Evolutionary conservation across 2,329 filamentous ascomycete genomes (phyloP).

Genomic region (Aspergillus sp.): DNA sequence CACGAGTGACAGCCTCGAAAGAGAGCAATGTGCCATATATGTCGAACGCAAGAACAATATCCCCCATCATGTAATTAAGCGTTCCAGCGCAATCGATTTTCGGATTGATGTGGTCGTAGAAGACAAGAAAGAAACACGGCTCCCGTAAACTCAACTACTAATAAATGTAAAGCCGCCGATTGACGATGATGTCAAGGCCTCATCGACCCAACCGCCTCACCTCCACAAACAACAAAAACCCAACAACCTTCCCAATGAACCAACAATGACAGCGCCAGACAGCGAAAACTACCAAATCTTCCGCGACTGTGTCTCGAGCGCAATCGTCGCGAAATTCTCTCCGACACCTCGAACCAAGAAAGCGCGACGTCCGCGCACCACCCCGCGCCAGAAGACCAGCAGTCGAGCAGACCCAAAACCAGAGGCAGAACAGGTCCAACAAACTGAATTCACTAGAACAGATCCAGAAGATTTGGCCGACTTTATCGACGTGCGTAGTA

Average conservation of each 20-base stretch:
- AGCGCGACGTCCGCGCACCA: constrained; percentile 20
- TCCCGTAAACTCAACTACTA: too few species aligned
- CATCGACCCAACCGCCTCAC: background rate
- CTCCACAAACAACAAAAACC: background rate
- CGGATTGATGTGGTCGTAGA: too few species aligned
- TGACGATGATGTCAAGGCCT: constrained; percentile 5
- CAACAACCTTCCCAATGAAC: background rate
- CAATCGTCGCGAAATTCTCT: constrained; percentile 64
- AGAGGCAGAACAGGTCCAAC: background rate
- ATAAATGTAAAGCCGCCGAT: background rate
- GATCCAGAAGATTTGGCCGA: constrained; percentile 72
- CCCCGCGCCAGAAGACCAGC: constrained; percentile 1
- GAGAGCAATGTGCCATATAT: constrained; percentile 75
- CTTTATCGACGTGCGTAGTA: constrained; percentile 65
- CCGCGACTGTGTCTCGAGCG: constrained; percentile 71
- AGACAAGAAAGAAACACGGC: background rate
- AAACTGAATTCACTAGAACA: constrained; percentile 19
- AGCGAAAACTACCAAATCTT: constrained; percentile 67
- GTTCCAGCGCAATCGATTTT: too few species aligned
- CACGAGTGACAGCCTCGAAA: constrained; percentile 66
- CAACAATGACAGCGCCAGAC: constrained; percentile 30
- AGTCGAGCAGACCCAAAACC: background rate
- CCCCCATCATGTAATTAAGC: constrained; percentile 16
- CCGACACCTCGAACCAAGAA: constrained; percentile 47
- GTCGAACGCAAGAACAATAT: constrained; percentile 68